Conservation (phyloP, 345 rosid genomes). For the Salix viminalis region DNA sequence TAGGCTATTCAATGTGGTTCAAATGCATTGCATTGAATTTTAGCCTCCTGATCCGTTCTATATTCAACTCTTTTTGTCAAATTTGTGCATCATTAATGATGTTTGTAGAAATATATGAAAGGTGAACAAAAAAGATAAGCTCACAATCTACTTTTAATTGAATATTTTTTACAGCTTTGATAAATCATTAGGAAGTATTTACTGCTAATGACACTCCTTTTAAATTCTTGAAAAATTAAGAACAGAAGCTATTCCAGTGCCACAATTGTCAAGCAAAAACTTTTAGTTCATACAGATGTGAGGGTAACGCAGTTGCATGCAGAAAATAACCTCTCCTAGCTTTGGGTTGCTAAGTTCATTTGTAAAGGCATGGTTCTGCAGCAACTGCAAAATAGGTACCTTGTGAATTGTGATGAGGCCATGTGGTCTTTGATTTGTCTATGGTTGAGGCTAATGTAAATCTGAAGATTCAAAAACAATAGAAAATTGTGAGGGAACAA, state of each 20-base stretch:
- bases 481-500: not conserved
- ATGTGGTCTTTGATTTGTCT: not conserved
- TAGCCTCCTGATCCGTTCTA: not conserved
- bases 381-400: not conserved
- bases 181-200: too few relatives aligned
- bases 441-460: not conserved
- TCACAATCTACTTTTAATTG: not conserved
- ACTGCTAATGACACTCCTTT: too few relatives aligned
- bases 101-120: not conserved
- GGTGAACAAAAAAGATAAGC: not conserved
- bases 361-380: not conserved
- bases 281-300: not conserved
- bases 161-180: too few relatives aligned
- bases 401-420: not conserved
- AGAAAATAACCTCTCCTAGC: not conserved
- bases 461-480: not conserved
- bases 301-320: not conserved
- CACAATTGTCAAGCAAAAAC: not conserved
- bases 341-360: not conserved
- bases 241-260: not conserved
- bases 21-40: not conserved
- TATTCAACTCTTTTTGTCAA: too few relatives aligned
- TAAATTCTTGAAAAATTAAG: too few relatives aligned
- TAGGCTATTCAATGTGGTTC: not conserved
- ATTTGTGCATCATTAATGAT: not conserved